A percentile compares a stretch with the other conserved stretches of the same genome.
Evolutionary conservation across 352 stramenopile species (phyloP).

Genomic region (Phytophthora macrochlamydospora): DNA sequence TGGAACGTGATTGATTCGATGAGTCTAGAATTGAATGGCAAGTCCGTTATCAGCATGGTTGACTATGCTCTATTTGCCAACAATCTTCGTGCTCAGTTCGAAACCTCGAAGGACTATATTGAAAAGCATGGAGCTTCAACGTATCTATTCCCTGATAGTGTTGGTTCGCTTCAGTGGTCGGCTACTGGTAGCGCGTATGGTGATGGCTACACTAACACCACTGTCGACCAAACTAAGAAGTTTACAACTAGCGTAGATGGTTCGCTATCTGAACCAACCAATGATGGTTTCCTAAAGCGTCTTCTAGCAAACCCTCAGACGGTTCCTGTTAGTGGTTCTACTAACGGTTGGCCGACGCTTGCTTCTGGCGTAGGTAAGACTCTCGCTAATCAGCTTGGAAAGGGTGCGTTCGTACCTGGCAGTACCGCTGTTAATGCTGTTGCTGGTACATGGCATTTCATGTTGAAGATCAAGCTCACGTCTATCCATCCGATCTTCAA

Average conservation of each 20-base stretch:
- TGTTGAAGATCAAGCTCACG: constrained; percentile 1
- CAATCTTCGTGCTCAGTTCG: constrained; percentile 1
- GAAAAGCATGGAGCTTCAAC: background rate
- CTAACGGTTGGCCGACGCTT: background rate
- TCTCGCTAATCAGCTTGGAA: background rate
- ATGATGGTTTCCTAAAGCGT: constrained; percentile 1
- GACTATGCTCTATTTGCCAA: constrained; percentile 2
- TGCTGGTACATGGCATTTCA: constrained; percentile 2
- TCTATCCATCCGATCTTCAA: constrained; percentile 6
- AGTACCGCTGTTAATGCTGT: background rate
- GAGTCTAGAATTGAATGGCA: constrained; percentile 6
- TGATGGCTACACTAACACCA: background rate
- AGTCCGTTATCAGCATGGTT: background rate
- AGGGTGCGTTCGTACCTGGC: background rate
- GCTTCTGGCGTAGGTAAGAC: background rate
- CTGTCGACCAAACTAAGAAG: background rate
- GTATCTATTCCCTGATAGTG: constrained; percentile 1
- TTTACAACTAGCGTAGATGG: background rate
- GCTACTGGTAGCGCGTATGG: background rate
- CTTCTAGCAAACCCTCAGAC: background rate
- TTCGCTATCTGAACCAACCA: background rate
- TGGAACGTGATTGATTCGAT: constrained; percentile 8
- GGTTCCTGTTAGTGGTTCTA: background rate
- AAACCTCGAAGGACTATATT: background rate
- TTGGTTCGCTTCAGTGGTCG: background rate